These are phyloP conservation scores for Saccharomycopsis sp. DNA, from an alignment of 805 yeast genomes.

Conservation along the genomic window DNA sequence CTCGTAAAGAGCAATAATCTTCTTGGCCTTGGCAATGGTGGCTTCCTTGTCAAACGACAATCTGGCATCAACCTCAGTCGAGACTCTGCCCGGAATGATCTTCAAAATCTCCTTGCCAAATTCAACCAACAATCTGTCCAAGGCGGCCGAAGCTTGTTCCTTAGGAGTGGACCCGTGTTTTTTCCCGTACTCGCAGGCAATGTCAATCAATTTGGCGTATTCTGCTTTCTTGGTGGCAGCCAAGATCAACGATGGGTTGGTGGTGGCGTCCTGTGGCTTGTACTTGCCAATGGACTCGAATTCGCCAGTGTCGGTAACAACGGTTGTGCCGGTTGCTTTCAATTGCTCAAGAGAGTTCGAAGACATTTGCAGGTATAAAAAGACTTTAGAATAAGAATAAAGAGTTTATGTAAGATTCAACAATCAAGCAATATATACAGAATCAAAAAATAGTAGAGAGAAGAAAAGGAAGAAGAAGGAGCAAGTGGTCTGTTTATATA, in stretches of 20 bases:
- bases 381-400: background rate
- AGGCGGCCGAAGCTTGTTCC: slow-evolving; percentile 73
- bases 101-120: slow-evolving; percentile 89
- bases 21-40: slow-evolving; percentile 87
- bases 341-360: slow-evolving; percentile 90
- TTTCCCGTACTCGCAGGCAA: slow-evolving; percentile 62
- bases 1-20: slow-evolving; percentile 82
- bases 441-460: background rate
- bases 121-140: slow-evolving; percentile 89
- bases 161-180: slow-evolving; percentile 31
- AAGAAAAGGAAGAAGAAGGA: no score
- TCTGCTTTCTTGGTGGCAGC: slow-evolving; percentile 91
- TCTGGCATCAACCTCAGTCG: slow-evolving; percentile 98
- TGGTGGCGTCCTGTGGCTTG: slow-evolving; percentile 98
- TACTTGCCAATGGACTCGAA: slow-evolving; percentile 95
- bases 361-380: background rate
- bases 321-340: slow-evolving; percentile 90
- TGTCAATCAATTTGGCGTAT: slow-evolving; percentile 82
- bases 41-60: slow-evolving; percentile 92
- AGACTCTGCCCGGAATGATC: slow-evolving; percentile 98
- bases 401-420: background rate
- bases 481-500: background rate
- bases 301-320: slow-evolving; percentile 98
- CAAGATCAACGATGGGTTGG: slow-evolving; percentile 94
- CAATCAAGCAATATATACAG: background rate